A percentile compares a stretch with the other conserved stretches of the same genome.
phyloP scores from a whole-genome alignment of 805 yeast species.

The Schizosaccharomyces osmophilus region DNA sequence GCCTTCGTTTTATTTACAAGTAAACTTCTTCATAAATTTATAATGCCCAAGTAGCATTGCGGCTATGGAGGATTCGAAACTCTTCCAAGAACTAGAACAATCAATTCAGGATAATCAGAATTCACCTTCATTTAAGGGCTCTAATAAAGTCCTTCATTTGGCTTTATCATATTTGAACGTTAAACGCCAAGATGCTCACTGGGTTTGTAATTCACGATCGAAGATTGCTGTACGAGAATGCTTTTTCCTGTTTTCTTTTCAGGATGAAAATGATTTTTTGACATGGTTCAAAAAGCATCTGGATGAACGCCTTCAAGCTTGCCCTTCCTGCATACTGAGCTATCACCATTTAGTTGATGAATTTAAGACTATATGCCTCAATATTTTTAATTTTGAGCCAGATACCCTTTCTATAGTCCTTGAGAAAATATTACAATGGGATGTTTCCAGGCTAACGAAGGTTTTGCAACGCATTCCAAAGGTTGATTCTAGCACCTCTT shows the following conservation, averaged over 20 bases:
- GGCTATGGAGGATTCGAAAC: not conserved
- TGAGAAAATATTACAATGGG: not conserved
- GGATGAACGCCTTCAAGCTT: not conserved
- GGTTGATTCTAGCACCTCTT: not conserved
- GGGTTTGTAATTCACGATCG: not conserved
- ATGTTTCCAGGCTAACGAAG: not conserved
- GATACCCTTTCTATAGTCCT: not conserved
- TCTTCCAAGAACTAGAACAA: not conserved
- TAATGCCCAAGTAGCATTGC: not conserved
- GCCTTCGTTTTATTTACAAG: not conserved
- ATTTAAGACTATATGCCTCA: not conserved
- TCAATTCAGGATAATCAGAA: not conserved
- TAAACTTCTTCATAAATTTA: not conserved
- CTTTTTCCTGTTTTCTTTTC: not conserved
- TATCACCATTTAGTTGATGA: not conserved
- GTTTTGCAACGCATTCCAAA: not conserved
- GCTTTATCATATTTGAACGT: not conserved
- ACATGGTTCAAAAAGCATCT: not conserved
- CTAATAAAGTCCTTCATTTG: not conserved
- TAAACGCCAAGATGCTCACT: not conserved
- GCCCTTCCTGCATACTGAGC: not conserved
- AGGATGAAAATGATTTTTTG: not conserved
- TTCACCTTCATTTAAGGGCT: not conserved
- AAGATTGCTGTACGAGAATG: not conserved
- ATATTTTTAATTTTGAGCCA: not conserved